phyloP scores from a whole-genome alignment of 2,329 filamentous ascomycete genomes.

The Xylaria polymorpha region DNA sequence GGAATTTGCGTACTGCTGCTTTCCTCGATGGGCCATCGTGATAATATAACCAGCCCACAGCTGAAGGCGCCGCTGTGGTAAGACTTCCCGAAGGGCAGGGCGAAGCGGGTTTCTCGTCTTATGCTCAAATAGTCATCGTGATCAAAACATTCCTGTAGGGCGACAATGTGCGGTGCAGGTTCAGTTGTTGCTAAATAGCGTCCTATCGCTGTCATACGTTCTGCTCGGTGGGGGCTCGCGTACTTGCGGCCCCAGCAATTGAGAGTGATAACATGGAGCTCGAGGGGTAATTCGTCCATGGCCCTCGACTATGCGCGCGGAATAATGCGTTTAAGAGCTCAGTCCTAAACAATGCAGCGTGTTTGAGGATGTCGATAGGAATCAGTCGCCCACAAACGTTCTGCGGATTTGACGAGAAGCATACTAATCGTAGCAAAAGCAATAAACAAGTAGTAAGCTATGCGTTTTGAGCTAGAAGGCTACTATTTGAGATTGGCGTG shows the following conservation, averaged over 20 bases:
- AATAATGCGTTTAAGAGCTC: background rate
- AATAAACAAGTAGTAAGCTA: slow-evolving; percentile 14
- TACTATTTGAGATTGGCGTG: slow-evolving; percentile 24
- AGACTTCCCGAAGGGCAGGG: slow-evolving; percentile 92
- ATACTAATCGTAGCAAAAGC: slow-evolving; percentile 6
- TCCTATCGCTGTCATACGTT: slow-evolving; percentile 86
- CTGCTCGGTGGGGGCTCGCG: slow-evolving; percentile 80
- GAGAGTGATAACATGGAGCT: slow-evolving; percentile 84
- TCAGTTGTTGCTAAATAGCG: slow-evolving; percentile 75
- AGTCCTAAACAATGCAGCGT: background rate
- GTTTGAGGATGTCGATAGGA: slow-evolving; percentile 1
- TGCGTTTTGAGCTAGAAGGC: slow-evolving; percentile 13
- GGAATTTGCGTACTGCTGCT: slow-evolving; percentile 60
- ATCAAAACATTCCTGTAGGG: slow-evolving; percentile 95
- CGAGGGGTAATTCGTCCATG: slow-evolving; percentile 57
- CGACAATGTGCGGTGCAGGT: slow-evolving; percentile 84
- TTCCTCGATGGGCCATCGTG: slow-evolving; percentile 91
- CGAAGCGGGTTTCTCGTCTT: slow-evolving; percentile 74
- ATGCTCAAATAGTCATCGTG: slow-evolving; percentile 85
- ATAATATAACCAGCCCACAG: slow-evolving; percentile 87
- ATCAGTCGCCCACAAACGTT: background rate
- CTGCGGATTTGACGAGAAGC: background rate
- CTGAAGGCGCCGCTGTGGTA: slow-evolving; percentile 92
- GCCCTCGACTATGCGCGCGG: slow-evolving; percentile 4
- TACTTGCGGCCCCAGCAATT: slow-evolving; percentile 98